Evolutionary conservation across 768 basidiomycete genomes (phyloP).

Genomic region (Strobilomyces echinocephalus): DNA sequence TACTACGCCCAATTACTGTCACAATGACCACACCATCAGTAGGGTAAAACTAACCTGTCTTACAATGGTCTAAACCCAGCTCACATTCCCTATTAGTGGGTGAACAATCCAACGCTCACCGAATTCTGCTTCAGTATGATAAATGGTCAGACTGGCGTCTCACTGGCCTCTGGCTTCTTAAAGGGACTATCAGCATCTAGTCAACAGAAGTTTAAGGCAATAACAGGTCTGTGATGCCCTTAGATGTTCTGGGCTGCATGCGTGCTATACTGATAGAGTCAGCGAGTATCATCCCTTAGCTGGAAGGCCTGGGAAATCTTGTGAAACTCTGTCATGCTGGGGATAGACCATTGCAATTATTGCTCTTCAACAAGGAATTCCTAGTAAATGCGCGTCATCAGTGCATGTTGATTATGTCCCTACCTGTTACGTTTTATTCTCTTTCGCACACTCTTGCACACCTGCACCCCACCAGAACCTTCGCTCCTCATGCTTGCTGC

Average conservation of each 20-base stretch:
- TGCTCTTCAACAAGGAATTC: conserved; percentile 89
- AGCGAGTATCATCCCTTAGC: conserved; percentile 74
- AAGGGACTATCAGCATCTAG: conserved; percentile 80
- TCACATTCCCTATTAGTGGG: too few species aligned
- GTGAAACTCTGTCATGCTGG: conserved; percentile 77
- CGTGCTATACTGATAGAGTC: conserved; percentile 86
- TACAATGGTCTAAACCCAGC: too few species aligned
- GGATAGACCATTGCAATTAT: conserved; percentile 91
- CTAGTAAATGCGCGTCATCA: conserved; percentile 84
- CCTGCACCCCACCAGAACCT: too few species aligned
- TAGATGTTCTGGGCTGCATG: conserved; percentile 87
- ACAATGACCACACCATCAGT: conserved; percentile 69
- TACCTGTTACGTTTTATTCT: too few species aligned
- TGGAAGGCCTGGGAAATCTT: conserved; percentile 76
- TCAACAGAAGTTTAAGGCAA: conserved; percentile 81
- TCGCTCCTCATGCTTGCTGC: too few species aligned
- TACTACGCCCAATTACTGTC: conserved; percentile 79
- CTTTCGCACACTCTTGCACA: too few species aligned
- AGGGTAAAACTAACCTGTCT: conserved; percentile 86
- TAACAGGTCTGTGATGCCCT: conserved; percentile 90
- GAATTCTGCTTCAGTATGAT: conserved; percentile 22
- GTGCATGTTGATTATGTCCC: conserved; percentile 86
- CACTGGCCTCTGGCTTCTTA: conserved; percentile 77
- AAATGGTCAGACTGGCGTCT: conserved; percentile 67
- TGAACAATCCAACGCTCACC: conserved; percentile 3